Conservation (phyloP, 805 yeast species). For the Hanseniaspora thailandica region DNA sequence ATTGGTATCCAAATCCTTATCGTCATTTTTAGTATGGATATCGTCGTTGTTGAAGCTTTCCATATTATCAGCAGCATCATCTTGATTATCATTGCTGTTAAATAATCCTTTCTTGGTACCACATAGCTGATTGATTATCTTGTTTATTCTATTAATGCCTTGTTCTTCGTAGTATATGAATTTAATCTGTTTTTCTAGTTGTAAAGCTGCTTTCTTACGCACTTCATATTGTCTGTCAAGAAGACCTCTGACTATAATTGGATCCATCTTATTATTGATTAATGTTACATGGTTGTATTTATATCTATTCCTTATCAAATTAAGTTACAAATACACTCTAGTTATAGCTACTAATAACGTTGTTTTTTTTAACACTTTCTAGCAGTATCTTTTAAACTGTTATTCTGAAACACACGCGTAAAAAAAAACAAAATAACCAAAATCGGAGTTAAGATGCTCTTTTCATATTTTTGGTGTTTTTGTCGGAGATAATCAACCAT, state of each 20-base stretch:
- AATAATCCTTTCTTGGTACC: not conserved
- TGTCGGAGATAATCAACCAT: no score
- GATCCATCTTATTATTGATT: conserved; percentile 38
- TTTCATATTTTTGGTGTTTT: not conserved
- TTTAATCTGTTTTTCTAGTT: conserved; percentile 66
- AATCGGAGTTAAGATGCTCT: not conserved
- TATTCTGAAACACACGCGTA: not conserved
- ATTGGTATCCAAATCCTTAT: conserved; percentile 13
- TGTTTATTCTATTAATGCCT: conserved; percentile 48
- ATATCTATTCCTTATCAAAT: not conserved
- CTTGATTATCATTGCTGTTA: not conserved
- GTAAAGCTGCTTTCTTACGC: conserved; percentile 65
- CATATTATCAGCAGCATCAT: not conserved
- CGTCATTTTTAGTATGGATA: not conserved
- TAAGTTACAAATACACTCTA: no score
- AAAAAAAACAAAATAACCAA: no score
- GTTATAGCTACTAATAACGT: no score
- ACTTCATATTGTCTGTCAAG: conserved; percentile 66
- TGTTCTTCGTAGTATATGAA: conserved; percentile 45
- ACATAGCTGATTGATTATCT: conserved; percentile 15
- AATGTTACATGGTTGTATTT: no score
- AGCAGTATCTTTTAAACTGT: not conserved
- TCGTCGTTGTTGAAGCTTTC: not conserved
- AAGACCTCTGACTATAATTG: conserved; percentile 53
- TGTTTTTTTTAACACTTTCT: no score